phyloP scores from a whole-genome alignment of 2,329 filamentous ascomycete species.

The Rasamsonia emersonii region DNA sequence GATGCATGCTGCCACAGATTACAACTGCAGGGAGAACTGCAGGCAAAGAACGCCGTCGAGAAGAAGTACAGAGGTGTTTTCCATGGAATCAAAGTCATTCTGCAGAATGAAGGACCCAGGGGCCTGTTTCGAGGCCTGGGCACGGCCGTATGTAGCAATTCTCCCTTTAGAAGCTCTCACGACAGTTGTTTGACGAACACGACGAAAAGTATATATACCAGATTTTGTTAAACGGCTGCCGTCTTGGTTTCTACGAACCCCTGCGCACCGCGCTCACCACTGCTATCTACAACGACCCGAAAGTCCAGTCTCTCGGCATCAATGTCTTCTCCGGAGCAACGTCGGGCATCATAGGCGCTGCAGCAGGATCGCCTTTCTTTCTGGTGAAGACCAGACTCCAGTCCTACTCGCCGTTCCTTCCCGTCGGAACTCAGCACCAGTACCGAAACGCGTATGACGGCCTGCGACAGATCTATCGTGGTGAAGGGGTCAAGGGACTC shows the following conservation, averaged over 20 bases:
- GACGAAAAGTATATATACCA: slow-evolving; percentile 76
- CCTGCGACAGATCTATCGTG: slow-evolving; percentile 64
- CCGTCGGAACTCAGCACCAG: slow-evolving; percentile 91
- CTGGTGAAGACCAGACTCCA: slow-evolving; percentile 94
- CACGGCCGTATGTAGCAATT: slow-evolving; percentile 52
- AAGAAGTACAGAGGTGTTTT: slow-evolving; percentile 85
- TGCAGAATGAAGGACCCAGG: slow-evolving; percentile 77
- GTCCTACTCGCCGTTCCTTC: slow-evolving; percentile 83
- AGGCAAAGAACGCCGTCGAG: slow-evolving; percentile 73
- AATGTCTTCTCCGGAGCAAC: slow-evolving; percentile 90
- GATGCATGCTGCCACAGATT: slow-evolving; percentile 47
- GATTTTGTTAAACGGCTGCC: slow-evolving; percentile 90
- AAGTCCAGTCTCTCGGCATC: slow-evolving; percentile 74
- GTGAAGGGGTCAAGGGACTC: slow-evolving; percentile 70
- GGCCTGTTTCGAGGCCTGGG: slow-evolving; percentile 85
- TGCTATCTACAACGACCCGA: slow-evolving; percentile 61
- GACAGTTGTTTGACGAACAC: slow-evolving; percentile 5
- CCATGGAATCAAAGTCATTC: slow-evolving; percentile 82
- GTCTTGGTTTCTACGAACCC: slow-evolving; percentile 95
- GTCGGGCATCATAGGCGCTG: slow-evolving; percentile 84
- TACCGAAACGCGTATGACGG: slow-evolving; percentile 84
- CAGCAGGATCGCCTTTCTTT: slow-evolving; percentile 94
- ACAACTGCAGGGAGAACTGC: slow-evolving; percentile 92
- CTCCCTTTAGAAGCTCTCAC: slow-evolving; percentile 1
- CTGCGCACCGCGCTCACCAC: slow-evolving; percentile 65